Conservation (phyloP, 148 eudicot genomes). For the Gaultheria prostrata region DNA sequence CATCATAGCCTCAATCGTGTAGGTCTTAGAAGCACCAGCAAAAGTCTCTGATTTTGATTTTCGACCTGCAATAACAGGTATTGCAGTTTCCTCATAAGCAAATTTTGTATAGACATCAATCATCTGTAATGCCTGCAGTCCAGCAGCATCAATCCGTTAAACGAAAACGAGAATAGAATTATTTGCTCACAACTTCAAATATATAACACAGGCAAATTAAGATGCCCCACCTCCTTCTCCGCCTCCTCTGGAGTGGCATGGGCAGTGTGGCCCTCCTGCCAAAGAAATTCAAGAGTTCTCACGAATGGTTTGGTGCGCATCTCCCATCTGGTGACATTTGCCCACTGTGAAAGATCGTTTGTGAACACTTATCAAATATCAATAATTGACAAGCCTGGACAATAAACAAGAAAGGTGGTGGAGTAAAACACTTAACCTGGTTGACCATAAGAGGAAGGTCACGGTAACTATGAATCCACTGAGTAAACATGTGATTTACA, state of each 20-base stretch:
- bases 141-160: slow-evolving; percentile 29
- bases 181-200: background rate
- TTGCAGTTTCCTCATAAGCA: slow-evolving; percentile 94
- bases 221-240: slow-evolving; percentile 72
- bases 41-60: slow-evolving; percentile 94
- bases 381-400: slow-evolving; percentile 3
- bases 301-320: slow-evolving; percentile 98
- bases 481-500: slow-evolving; percentile 98
- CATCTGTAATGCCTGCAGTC: slow-evolving; percentile 92
- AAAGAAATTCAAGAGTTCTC: slow-evolving; percentile 96
- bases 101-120: slow-evolving; percentile 83
- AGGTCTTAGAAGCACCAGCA: slow-evolving; percentile 93
- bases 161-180: slow-evolving; percentile 4
- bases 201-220: background rate
- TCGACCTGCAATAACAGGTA: slow-evolving; percentile 96
- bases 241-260: slow-evolving; percentile 96
- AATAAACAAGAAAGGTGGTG: background rate
- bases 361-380: slow-evolving; percentile 6
- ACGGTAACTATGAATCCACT: slow-evolving; percentile 98
- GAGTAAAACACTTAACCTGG: slow-evolving; percentile 48
- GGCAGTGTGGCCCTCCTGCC: slow-evolving; percentile 99
- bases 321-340: slow-evolving; percentile 99
- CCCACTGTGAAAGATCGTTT: slow-evolving; percentile 62
- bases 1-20: slow-evolving; percentile 99
- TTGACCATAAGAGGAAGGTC: slow-evolving; percentile 98